Evolutionary conservation across 2,329 filamentous ascomycete genomes (phyloP), one percentile per base, ranked within the genome.

Genomic region (Neopestalotiopsis rosae): DNA sequence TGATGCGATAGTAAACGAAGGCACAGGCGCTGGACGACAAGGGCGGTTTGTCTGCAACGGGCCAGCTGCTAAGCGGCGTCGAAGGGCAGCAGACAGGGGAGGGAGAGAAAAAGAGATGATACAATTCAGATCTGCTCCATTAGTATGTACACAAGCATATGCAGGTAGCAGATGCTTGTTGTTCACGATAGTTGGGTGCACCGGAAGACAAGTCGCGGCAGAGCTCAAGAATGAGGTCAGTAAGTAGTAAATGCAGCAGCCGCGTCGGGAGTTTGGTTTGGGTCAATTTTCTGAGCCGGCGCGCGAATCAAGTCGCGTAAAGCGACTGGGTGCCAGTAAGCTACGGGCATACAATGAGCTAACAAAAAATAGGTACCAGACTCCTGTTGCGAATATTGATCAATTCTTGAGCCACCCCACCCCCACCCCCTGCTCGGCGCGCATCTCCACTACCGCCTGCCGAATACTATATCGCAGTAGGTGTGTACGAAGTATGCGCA

Each of bases 231-330:
- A 62, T 42, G 59, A 62, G 59, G 59, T 62, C 59, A 62, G 30
- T 61, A 30, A 49, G 34, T 59, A 52, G 34, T 59, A 24, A 24
- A 40, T 40, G 59, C 34, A 38, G 34, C 34, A 62, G 59, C 59
- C 32, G 59, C 59, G 59, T 32, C 59, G 13, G 59, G n/a, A 62
- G 10, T 62, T 40, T 34, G 59, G 28, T 40, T 34, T 38, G 30
- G 59, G 34, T 62, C 32, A 38, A 38, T 62, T 62, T 62, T 59
- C 57, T 40, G 32, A 62, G 59, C 59, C 34, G 59, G 59, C 59
- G 57, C 57, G 59, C 59, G 59, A 62, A 20, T 62, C 59, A 62
- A 62, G 59, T 62, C 59, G 59, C 59, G 59, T 62, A 62, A 62
- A 62, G 59, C 59, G 20, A 28, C 24, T 28, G 24, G 24, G 40